These are phyloP conservation scores for Pseudogymnoascus sp. DNA, from an alignment of 2,329 filamentous ascomycete species.

Conservation along the genomic window DNA sequence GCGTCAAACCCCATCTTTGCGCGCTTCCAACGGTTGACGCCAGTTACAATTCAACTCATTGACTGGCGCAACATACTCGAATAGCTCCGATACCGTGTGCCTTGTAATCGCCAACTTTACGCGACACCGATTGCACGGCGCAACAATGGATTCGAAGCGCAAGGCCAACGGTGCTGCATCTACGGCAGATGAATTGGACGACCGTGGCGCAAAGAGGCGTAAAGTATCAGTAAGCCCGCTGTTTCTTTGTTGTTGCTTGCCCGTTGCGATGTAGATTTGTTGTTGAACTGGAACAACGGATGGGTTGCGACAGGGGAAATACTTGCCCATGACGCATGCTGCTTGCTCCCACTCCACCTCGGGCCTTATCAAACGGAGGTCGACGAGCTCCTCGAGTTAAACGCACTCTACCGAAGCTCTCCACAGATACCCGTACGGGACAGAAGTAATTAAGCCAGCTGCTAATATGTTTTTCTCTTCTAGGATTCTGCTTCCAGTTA, in stretches of 20 bases:
- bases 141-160: conserved; percentile 42
- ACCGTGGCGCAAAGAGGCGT: conserved; percentile 50
- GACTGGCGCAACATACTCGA: conserved; percentile 5
- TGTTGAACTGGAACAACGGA: background rate
- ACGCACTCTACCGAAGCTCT: conserved; percentile 7
- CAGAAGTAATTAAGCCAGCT: conserved; percentile 13
- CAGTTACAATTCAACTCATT: conserved; percentile 6
- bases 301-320: conserved; percentile 6
- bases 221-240: conserved; percentile 48
- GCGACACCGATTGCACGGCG: conserved; percentile 3
- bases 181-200: conserved; percentile 40
- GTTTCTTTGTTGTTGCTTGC: background rate
- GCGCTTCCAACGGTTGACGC: conserved; percentile 7
- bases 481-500: conserved; percentile 17
- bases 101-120: background rate
- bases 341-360: conserved; percentile 4
- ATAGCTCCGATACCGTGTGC: background rate
- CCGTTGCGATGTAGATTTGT: background rate
- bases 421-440: conserved; percentile 6
- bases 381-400: background rate
- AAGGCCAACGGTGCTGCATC: conserved; percentile 38
- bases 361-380: conserved; percentile 4
- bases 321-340: conserved; percentile 8
- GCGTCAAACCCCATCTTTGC: conserved; percentile 7
- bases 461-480: conserved; percentile 26